Conservation (phyloP, 31 red algal species). For the Odonthalia washingtoniensis region DNA sequence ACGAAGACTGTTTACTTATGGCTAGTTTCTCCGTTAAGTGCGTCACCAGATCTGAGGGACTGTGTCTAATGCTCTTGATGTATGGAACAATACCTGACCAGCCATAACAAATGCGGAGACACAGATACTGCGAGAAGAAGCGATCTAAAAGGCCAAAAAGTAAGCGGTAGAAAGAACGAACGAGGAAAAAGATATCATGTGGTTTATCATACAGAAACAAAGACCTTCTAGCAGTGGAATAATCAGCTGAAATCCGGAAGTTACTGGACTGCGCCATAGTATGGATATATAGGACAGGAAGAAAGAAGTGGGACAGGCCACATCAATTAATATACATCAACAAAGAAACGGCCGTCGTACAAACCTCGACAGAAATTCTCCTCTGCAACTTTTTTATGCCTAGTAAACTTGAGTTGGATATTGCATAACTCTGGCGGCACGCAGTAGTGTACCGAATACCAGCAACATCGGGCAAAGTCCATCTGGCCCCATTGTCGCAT, state of each 20-base stretch:
- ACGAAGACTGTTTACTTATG: not conserved
- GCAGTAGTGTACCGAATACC: too few species aligned
- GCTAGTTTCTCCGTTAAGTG: not conserved
- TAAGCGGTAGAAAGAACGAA: not conserved
- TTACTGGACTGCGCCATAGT: not conserved
- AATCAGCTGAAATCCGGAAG: too few species aligned
- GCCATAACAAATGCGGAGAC: not conserved
- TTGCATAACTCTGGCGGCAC: too few species aligned
- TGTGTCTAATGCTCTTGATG: not conserved
- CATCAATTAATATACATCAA: not conserved
- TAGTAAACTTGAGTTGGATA: too few species aligned
- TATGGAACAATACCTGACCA: not conserved
- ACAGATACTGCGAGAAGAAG: not conserved
- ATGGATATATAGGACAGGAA: not conserved
- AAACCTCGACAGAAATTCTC: too few species aligned
- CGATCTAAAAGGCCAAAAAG: not conserved
- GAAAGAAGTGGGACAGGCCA: not conserved
- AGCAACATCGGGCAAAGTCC: not conserved
- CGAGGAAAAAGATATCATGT: not conserved
- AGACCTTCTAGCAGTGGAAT: not conserved
- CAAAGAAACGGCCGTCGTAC: not conserved
- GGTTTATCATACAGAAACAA: not conserved
- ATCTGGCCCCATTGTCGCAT: constrained; percentile 24
- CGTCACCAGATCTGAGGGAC: not conserved
- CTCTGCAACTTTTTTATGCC: too few species aligned